Evolutionary conservation across 1,284 basidiomycete species (phyloP).

Genomic region (Stereum hirsutum): DNA sequence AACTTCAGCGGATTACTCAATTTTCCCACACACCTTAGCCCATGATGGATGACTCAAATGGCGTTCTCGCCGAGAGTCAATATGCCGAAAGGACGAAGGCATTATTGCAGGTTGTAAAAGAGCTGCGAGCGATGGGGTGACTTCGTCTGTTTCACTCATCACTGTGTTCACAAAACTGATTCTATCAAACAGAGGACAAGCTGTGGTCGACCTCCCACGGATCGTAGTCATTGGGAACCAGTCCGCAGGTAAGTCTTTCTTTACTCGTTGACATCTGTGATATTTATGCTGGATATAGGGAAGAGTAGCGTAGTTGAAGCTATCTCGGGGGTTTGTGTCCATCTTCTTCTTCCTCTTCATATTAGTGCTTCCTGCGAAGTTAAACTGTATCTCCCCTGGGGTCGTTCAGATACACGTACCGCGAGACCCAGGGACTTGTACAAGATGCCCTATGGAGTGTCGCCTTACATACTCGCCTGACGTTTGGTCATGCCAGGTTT

Average conservation of each 20-base stretch:
- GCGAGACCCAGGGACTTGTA: constrained; percentile 30
- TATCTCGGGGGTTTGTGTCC: constrained; percentile 25
- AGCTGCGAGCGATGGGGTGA: background rate
- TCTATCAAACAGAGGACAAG: constrained; percentile 19
- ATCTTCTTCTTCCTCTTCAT: background rate
- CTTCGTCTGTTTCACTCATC: background rate
- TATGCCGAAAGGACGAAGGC: background rate
- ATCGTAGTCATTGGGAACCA: constrained; percentile 32
- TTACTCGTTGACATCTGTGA: background rate
- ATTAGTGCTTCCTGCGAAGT: no score
- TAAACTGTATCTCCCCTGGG: no score
- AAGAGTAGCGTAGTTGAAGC: constrained; percentile 31
- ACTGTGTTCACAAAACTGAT: background rate
- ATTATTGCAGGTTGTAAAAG: background rate
- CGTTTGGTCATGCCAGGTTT: constrained; percentile 28
- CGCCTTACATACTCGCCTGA: constrained; percentile 19
- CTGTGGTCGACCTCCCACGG: constrained; percentile 25
- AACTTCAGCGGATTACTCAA: no score
- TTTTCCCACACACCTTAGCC: no score
- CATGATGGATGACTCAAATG: no score
- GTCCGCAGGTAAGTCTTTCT: constrained; percentile 23
- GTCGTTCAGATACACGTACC: constrained; percentile 27
- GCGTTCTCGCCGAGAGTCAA: background rate
- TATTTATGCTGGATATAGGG: constrained; percentile 11
- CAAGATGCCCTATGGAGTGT: constrained; percentile 35